Evolutionary conservation across 495 filamentous ascomycete genomes (phyloP).

Genomic region (Glutinoglossum americanum): DNA sequence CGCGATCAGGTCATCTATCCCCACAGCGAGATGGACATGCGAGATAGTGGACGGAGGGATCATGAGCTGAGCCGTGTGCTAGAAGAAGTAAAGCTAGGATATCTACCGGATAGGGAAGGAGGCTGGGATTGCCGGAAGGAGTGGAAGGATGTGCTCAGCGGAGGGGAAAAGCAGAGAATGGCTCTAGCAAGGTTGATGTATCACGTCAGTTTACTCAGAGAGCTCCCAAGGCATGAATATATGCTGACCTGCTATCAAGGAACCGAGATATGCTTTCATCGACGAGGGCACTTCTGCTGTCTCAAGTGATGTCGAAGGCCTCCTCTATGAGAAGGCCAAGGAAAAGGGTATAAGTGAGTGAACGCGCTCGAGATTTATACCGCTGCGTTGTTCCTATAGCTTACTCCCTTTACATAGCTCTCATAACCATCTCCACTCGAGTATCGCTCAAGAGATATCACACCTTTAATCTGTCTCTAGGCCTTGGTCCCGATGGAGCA

Average conservation of each 20-base stretch:
- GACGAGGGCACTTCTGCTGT: slow-evolving; percentile 94
- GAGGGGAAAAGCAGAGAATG: slow-evolving; percentile 96
- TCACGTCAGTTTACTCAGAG: slow-evolving; percentile 28
- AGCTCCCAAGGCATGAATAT: background rate
- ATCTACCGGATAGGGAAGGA: slow-evolving; percentile 76
- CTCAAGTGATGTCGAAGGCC: slow-evolving; percentile 77
- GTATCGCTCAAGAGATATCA: slow-evolving; percentile 90
- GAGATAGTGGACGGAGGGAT: slow-evolving; percentile 53
- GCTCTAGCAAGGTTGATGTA: slow-evolving; percentile 78
- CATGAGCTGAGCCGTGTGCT: slow-evolving; percentile 50
- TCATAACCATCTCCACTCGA: slow-evolving; percentile 86
- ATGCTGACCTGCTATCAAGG: background rate
- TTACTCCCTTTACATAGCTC: slow-evolving; percentile 20
- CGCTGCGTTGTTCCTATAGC: slow-evolving; percentile 4
- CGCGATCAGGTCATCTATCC: slow-evolving; percentile 97
- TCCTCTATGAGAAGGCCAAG: slow-evolving; percentile 83
- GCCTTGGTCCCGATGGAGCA: slow-evolving; percentile 36
- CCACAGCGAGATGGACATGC: slow-evolving; percentile 87
- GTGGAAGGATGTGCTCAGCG: slow-evolving; percentile 93
- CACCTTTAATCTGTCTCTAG: slow-evolving; percentile 67
- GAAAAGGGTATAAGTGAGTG: slow-evolving; percentile 70
- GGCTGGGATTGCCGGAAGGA: slow-evolving; percentile 94
- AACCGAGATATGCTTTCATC: slow-evolving; percentile 79
- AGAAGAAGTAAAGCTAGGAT: slow-evolving; percentile 66
- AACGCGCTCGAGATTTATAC: background rate